Evolutionary conservation across 139 green algal species (phyloP), one percentile per base, ranked within the genome.

Genomic region (Pseudopediastrum boryanum): DNA sequence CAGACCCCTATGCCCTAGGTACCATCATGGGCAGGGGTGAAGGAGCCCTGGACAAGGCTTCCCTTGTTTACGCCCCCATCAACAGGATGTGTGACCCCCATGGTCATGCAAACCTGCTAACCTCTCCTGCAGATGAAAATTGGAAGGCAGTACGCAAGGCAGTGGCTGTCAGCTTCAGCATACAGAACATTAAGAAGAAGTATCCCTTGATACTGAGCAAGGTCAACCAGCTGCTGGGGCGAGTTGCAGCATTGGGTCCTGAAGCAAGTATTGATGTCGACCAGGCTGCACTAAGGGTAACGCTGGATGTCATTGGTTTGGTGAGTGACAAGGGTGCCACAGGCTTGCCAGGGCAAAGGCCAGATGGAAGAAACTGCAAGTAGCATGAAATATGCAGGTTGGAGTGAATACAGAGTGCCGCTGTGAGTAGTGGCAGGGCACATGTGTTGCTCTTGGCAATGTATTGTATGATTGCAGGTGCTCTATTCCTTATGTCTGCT

Each of bases 91-190:
- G 81, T 61, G 50, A 63, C 25, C 78, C 83, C 0, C 59, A 80
- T 51, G 72, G 51, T 13, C 48, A 85, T 33, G 43, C 85, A 66
- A 91, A 91, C 80, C 65, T 91, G 63, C 87, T 91, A 1, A 91
- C 87, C 33, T 78, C 77, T 35, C 35, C 62, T 21, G 82, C 85
- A 2, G 85, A 89, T 67, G 76, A 85, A 4, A 68, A 23, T 16
- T 91, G 87, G 87, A 77, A 81, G 48, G 75, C 75, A 0, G 52
- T 91, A n/a, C 85, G 87, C 62, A 91, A 91, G 82, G 87, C 85
- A 21, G 83, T 91, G 5, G 87, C 87, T 2, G 71, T 85, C 52
- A 81, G 79, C 21, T 91, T 91, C 78, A 79, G 72, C 39, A 78
- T 84, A n/a, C 44, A 84, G 43, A 89, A 91, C 75, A 89, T 91